A percentile compares a stretch with the other conserved stretches of the same genome.
Evolutionary conservation across 1,284 basidiomycete genomes (phyloP).

Genomic region (Tilletia indica): DNA sequence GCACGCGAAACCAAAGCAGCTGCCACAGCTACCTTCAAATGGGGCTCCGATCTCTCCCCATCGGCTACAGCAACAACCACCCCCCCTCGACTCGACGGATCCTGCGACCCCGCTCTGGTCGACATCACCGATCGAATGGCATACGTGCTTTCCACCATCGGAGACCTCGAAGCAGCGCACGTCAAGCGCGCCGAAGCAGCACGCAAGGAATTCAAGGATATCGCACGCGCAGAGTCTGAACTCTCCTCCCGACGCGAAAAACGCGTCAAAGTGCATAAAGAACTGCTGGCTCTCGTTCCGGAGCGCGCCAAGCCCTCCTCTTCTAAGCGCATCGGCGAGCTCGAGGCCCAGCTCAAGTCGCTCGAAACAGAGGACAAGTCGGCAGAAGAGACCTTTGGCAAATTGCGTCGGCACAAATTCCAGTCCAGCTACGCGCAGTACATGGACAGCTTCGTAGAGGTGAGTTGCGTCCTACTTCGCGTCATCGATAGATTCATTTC

Average conservation of each 20-base stretch:
- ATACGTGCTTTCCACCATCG: conserved; percentile 41
- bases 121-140: conserved; percentile 40
- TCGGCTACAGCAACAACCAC: conserved; percentile 34
- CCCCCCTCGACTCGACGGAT: conserved; percentile 32
- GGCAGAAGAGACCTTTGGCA: conserved; percentile 40
- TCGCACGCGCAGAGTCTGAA: conserved; percentile 40
- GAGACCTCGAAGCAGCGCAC: conserved; percentile 44
- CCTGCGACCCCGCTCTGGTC: not conserved
- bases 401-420: conserved; percentile 36
- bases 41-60: conserved; percentile 43
- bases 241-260: conserved; percentile 32
- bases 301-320: conserved; percentile 31
- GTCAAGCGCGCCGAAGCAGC: conserved; percentile 36
- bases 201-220: conserved; percentile 37
- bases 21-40: conserved; percentile 41
- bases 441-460: conserved; percentile 47
- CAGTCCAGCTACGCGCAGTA: conserved; percentile 36
- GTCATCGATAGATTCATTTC: too few relatives aligned
- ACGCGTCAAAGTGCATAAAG: conserved; percentile 40
- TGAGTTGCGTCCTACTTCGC: conserved; percentile 1
- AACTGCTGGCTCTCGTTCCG: conserved; percentile 40
- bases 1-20: conserved; percentile 38
- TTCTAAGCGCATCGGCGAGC: conserved; percentile 27
- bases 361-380: conserved; percentile 41
- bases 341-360: conserved; percentile 32